phyloP scores from a whole-genome alignment of 768 basidiomycete species.

The Boletus vinaceobasis region DNA sequence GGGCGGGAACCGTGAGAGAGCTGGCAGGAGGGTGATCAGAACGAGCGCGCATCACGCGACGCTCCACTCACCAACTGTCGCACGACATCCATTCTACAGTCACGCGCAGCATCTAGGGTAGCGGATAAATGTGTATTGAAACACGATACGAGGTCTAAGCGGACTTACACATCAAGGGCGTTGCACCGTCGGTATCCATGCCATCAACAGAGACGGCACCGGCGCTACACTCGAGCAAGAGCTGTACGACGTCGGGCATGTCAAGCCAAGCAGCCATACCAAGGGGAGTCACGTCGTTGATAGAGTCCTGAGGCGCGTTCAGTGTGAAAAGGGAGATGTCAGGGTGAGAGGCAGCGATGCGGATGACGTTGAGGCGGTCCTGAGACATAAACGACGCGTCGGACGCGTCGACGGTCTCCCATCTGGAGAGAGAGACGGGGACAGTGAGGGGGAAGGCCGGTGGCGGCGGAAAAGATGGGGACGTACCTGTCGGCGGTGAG shows the following conservation, averaged over 20 bases:
- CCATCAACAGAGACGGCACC: conserved; percentile 69
- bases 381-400: conserved; percentile 65
- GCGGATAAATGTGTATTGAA: not conserved
- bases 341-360: conserved; percentile 50
- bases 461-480: not conserved
- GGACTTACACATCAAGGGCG: conserved; percentile 78
- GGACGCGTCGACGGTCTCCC: conserved; percentile 66
- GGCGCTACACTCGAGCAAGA: conserved; percentile 60
- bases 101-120: conserved; percentile 67
- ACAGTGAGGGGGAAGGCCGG: conserved; percentile 4
- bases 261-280: conserved; percentile 80
- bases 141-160: conserved; percentile 1
- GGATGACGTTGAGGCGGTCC: conserved; percentile 56
- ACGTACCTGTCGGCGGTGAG: conserved; percentile 70
- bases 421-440: conserved; percentile 37
- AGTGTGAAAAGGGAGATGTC: conserved; percentile 65
- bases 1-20: conserved; percentile 69
- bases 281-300: conserved; percentile 73
- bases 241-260: conserved; percentile 52
- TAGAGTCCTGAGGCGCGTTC: conserved; percentile 67
- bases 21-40: conserved; percentile 15
- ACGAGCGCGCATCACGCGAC: not conserved
- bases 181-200: conserved; percentile 71
- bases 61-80: conserved; percentile 52
- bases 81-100: conserved; percentile 66